Conservation (phyloP, 352 stramenopile genomes). For the Pythium utonaiense region DNA sequence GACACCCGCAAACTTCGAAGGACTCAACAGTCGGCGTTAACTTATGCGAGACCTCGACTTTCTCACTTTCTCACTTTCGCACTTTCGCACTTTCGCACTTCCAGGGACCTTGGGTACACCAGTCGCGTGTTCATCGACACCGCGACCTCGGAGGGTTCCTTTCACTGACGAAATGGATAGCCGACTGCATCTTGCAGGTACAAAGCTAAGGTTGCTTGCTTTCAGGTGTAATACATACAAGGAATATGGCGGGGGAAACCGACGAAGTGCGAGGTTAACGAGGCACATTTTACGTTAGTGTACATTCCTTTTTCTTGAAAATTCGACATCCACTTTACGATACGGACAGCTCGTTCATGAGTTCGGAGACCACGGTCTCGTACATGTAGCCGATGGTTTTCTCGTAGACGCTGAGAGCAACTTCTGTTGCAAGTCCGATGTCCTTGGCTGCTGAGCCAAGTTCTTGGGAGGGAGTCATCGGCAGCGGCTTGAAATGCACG, state of each 20-base stretch:
- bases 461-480: constrained; percentile 21
- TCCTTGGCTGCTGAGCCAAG: constrained; percentile 29
- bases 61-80: no score
- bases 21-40: constrained; percentile 1
- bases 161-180: no score
- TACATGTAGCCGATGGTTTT: constrained; percentile 22
- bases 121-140: no score
- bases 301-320: neutral
- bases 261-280: no score
- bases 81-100: no score
- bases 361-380: constrained; percentile 11
- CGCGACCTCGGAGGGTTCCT: no score
- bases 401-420: constrained; percentile 22
- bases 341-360: constrained; percentile 7
- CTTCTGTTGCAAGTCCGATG: constrained; percentile 35
- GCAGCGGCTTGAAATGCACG: constrained; percentile 39
- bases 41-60: constrained; percentile 11
- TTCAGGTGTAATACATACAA: no score
- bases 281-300: neutral
- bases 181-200: no score
- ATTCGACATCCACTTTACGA: neutral
- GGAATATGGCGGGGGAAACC: no score
- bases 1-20: no score
- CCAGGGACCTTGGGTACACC: no score
- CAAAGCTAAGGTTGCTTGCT: no score